Evolutionary conservation across 441 rosid species (phyloP).

Genomic region (Croton laevigatus): DNA sequence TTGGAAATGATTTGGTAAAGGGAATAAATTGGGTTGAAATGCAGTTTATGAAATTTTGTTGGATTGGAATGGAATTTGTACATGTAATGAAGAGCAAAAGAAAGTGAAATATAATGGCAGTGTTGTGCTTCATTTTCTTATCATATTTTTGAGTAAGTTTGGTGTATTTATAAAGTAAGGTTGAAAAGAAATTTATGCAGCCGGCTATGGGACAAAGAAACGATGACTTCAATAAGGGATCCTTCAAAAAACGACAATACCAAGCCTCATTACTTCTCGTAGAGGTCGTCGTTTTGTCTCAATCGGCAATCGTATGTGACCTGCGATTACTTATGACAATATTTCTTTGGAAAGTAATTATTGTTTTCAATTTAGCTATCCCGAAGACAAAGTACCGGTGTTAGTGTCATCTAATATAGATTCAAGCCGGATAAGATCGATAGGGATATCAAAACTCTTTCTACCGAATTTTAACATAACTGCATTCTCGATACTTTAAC

Average conservation of each 20-base stretch:
- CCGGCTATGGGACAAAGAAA: neutral
- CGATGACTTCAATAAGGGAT: conserved; percentile 1
- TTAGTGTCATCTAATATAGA: too few relatives aligned
- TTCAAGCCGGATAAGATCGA: too few relatives aligned
- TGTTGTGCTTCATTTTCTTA: neutral
- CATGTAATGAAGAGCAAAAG: conserved; percentile 21
- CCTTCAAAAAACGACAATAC: neutral
- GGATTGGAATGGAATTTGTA: conserved; percentile 27
- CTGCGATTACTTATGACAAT: too few relatives aligned
- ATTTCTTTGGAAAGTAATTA: too few relatives aligned
- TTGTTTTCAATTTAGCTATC: too few relatives aligned
- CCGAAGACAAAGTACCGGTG: too few relatives aligned
- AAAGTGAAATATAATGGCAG: neutral
- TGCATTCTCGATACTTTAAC: too few relatives aligned
- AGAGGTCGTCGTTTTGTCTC: neutral
- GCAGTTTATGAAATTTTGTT: conserved; percentile 39
- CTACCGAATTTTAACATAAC: too few relatives aligned
- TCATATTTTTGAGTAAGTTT: neutral
- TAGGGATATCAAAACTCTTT: too few relatives aligned
- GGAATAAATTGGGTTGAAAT: conserved; percentile 33
- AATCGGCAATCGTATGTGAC: neutral
- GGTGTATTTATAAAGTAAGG: neutral
- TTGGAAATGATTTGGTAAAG: conserved; percentile 29
- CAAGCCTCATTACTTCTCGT: too few relatives aligned
- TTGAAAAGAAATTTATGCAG: neutral